A percentile compares a stretch with the other conserved stretches of the same genome.
These are phyloP conservation scores for Irpex rosettiformis DNA, from an alignment of 1,284 basidiomycete genomes.

Conservation along the genomic window DNA sequence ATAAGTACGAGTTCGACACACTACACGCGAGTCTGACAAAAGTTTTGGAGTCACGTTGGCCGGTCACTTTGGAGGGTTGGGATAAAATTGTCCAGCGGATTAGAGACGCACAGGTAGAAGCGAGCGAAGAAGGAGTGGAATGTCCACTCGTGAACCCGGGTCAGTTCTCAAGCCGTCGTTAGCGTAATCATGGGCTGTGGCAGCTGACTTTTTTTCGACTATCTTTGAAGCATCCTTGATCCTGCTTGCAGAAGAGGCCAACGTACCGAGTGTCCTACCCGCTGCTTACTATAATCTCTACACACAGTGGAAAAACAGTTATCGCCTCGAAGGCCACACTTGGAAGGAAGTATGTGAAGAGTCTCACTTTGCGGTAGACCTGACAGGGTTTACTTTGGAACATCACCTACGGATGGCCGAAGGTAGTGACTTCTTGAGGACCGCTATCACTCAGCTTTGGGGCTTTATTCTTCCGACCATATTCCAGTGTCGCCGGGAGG, in stretches of 20 bases:
- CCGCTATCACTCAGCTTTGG: too few species aligned
- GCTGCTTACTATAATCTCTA: background rate
- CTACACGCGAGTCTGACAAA: background rate
- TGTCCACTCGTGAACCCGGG: too few species aligned
- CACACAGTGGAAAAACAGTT: background rate
- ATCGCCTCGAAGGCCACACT: background rate
- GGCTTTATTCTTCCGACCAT: too few species aligned
- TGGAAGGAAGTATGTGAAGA: background rate
- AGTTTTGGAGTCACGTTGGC: background rate
- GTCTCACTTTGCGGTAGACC: too few species aligned
- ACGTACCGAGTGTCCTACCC: background rate
- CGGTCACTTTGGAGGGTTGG: background rate
- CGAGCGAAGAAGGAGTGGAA: too few species aligned
- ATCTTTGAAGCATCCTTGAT: background rate
- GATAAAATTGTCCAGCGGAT: background rate
- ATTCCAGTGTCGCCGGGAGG: too few species aligned
- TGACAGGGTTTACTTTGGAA: too few species aligned
- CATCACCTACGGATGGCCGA: too few species aligned
- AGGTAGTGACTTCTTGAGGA: too few species aligned
- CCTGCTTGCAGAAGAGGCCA: background rate
- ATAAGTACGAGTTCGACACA: background rate
- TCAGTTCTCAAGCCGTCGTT: too few species aligned
- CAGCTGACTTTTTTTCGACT: background rate
- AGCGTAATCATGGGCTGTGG: too few species aligned
- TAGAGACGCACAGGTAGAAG: too few species aligned